A percentile compares a stretch with the other conserved stretches of the same genome.
Evolutionary conservation across 441 rosid species (phyloP).

Genomic region (Mallotus japonicus): DNA sequence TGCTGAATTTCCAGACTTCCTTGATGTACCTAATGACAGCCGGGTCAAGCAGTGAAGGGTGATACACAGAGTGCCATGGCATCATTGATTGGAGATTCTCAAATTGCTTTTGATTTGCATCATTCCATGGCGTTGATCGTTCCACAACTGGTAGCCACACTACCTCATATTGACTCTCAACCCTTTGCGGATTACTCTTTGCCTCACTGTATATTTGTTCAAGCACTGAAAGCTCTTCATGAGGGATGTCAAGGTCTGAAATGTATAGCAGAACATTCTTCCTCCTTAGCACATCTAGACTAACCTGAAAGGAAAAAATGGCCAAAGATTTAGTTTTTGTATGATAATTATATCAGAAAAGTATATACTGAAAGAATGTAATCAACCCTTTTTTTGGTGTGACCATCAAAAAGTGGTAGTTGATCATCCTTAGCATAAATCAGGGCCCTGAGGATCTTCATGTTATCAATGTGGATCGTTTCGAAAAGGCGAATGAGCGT

Average conservation of each 20-base stretch:
- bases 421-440: conserved; percentile 56
- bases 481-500: conserved; percentile 42
- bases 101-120: conserved; percentile 43
- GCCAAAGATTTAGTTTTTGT: not conserved
- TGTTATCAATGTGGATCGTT: conserved; percentile 60
- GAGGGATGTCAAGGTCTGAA: conserved; percentile 66
- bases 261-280: conserved; percentile 67
- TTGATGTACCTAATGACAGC: conserved; percentile 56
- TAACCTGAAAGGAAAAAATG: conserved; percentile 36
- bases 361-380: not conserved
- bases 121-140: conserved; percentile 43
- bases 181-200: conserved; percentile 34
- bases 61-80: conserved; percentile 74
- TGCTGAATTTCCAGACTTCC: conserved; percentile 68
- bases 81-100: conserved; percentile 44
- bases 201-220: conserved; percentile 56
- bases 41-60: conserved; percentile 52
- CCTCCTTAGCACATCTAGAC: conserved; percentile 65
- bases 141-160: conserved; percentile 81
- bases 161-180: conserved; percentile 60
- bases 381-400: conserved; percentile 55
- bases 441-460: conserved; percentile 61
- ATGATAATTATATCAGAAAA: not conserved
- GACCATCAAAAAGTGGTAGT: conserved; percentile 59
- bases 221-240: conserved; percentile 56